Evolutionary conservation across 1,139 yeast species (phyloP).

Genomic region (Hemisphaericaspora lyxosophila): DNA sequence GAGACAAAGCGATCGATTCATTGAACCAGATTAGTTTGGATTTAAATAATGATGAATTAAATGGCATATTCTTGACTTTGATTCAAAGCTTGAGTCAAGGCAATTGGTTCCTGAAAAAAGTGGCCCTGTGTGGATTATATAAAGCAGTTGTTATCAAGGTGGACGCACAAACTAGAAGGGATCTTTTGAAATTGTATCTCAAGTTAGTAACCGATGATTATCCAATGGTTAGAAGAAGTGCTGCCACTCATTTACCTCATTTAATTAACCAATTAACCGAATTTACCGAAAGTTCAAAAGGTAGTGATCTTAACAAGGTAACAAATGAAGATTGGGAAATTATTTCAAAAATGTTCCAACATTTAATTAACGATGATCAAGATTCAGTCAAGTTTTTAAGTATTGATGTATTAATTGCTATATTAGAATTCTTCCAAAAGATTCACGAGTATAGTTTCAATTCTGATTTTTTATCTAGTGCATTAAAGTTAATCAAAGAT

Average conservation of each 20-base stretch:
- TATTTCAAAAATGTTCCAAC: constrained; percentile 78
- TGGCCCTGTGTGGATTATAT: constrained; percentile 89
- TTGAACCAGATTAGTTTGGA: constrained; percentile 68
- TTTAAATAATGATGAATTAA: constrained; percentile 66
- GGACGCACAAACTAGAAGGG: constrained; percentile 52
- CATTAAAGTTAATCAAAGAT: constrained; percentile 71
- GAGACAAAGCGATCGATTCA: constrained; percentile 92
- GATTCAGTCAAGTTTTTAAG: constrained; percentile 92
- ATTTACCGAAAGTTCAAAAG: constrained; percentile 23
- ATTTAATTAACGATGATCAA: constrained; percentile 81
- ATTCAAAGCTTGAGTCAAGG: constrained; percentile 79
- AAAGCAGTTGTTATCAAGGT: constrained; percentile 68
- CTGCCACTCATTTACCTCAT: constrained; percentile 79
- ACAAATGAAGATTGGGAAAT: constrained; percentile 65
- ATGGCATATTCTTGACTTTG: constrained; percentile 68
- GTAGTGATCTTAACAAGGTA: constrained; percentile 27
- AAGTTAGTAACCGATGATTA: constrained; percentile 85
- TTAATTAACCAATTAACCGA: constrained; percentile 60
- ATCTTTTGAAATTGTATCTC: constrained; percentile 64
- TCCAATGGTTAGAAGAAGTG: constrained; percentile 97
- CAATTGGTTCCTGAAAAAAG: constrained; percentile 93
- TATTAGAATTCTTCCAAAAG: constrained; percentile 60
- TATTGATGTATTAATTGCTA: constrained; percentile 80
- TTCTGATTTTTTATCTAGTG: constrained; percentile 56
- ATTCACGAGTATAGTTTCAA: constrained; percentile 59